Conservation (phyloP, 306 rosid species). For the Neltuma alba region DNA sequence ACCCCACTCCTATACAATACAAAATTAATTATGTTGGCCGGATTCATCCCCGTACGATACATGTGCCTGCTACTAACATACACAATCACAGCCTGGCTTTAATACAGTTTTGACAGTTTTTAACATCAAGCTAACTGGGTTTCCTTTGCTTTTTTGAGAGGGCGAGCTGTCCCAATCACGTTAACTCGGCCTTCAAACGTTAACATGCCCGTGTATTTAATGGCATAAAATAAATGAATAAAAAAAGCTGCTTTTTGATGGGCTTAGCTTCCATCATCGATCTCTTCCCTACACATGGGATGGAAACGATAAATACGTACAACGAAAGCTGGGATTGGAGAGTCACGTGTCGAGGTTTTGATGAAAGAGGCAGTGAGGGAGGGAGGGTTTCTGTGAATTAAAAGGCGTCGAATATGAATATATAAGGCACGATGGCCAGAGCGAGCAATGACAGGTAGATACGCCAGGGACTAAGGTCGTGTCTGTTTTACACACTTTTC, state of each 20-base stretch:
- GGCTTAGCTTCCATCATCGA: neutral
- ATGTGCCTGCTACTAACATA: neutral
- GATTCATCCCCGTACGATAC: conserved; percentile 9
- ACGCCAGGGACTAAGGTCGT: neutral
- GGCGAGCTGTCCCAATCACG: too few species aligned
- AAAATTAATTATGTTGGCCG: neutral
- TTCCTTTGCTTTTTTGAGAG: too few species aligned
- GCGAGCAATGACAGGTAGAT: neutral
- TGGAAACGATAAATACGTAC: neutral
- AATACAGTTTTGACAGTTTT: neutral
- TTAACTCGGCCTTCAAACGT: too few species aligned
- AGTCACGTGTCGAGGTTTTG: too few species aligned
- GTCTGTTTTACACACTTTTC: neutral
- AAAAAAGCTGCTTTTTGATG: too few species aligned
- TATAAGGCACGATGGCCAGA: neutral
- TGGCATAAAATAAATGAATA: too few species aligned
- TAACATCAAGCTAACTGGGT: too few species aligned
- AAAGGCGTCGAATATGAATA: neutral
- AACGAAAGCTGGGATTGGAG: neutral
- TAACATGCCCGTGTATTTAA: too few species aligned
- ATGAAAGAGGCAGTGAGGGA: too few species aligned
- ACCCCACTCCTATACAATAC: neutral
- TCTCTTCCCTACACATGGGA: too few species aligned
- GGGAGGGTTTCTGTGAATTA: too few species aligned
- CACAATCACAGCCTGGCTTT: neutral